Conservation (phyloP, 495 filamentous ascomycete species). For the Jackrogersella minutella region DNA sequence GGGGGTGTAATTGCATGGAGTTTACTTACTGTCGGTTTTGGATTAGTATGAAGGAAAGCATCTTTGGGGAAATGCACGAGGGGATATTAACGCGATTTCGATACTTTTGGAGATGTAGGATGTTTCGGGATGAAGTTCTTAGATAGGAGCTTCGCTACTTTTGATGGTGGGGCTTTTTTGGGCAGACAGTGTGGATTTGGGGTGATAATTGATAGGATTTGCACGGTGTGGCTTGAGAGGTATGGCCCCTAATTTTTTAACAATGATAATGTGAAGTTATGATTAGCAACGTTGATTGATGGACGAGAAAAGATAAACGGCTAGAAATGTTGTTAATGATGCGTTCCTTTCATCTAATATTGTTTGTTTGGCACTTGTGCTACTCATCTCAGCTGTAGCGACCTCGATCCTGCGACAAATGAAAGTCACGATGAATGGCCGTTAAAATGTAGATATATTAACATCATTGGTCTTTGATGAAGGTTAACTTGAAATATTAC, state of each 20-base stretch:
- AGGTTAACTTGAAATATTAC: too few species aligned
- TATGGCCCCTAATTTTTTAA: not conserved
- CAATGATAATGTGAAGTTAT: not conserved
- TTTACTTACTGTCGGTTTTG: slow-evolving; percentile 87
- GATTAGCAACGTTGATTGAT: too few species aligned
- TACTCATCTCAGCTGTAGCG: not conserved
- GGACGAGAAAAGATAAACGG: not conserved
- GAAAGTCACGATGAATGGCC: not conserved
- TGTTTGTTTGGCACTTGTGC: not conserved
- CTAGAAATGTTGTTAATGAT: not conserved
- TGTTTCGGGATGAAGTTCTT: slow-evolving; percentile 19
- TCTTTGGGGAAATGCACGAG: slow-evolving; percentile 42
- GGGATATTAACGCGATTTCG: too few species aligned
- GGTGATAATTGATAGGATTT: not conserved
- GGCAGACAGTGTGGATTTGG: not conserved
- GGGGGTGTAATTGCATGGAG: not conserved
- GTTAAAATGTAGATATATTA: not conserved
- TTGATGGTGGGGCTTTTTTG: slow-evolving; percentile 3
- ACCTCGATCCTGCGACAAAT: not conserved
- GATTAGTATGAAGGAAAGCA: slow-evolving; percentile 94
- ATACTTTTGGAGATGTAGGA: not conserved
- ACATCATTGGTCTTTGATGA: too few species aligned
- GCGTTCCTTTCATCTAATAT: not conserved
- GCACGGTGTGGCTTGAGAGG: slow-evolving; percentile 20
- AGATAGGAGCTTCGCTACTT: slow-evolving; percentile 16